Percentiles rank a stretch among this genome's conserved stretches.
Conservation (phyloP, 2,329 filamentous ascomycete species). For the Parasarocladium wereldwijsianum region DNA sequence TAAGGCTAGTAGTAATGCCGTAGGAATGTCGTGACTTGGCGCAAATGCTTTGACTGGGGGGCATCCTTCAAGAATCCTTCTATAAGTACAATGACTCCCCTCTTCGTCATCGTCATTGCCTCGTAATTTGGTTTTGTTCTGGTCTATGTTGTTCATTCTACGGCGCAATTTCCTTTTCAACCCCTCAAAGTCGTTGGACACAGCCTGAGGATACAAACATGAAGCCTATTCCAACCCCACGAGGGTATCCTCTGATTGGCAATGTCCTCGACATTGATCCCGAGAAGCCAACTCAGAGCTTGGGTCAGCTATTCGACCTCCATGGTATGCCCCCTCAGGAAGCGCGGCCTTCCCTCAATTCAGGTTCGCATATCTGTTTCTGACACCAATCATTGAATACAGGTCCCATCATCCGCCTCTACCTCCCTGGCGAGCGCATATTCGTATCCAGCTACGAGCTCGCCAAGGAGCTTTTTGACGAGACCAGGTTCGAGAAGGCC, state of each 20-base stretch:
- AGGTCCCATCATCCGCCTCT: conserved; percentile 16
- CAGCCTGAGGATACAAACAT: no score
- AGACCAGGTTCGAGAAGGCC: conserved; percentile 39
- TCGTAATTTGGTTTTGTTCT: no score
- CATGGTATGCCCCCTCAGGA: background rate
- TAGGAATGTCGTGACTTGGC: no score
- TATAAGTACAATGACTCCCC: no score
- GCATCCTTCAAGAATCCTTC: no score
- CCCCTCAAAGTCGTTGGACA: no score
- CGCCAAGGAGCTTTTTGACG: conserved; percentile 42
- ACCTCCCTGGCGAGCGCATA: conserved; percentile 10
- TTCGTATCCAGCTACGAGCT: conserved; percentile 34
- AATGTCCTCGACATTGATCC: conserved; percentile 3
- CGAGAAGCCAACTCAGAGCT: background rate
- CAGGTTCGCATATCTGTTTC: background rate
- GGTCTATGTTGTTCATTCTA: no score
- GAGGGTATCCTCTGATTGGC: conserved; percentile 1
- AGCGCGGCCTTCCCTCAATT: background rate
- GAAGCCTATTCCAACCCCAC: conserved; percentile 4
- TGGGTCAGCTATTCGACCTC: no score
- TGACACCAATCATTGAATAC: conserved; percentile 2
- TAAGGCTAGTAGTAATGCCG: no score
- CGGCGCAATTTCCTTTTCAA: no score
- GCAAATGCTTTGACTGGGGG: no score
- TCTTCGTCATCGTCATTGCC: no score